These are phyloP conservation scores for Herpetomonas muscarum DNA, from an alignment of 208 protist species.

Conservation along the genomic window DNA sequence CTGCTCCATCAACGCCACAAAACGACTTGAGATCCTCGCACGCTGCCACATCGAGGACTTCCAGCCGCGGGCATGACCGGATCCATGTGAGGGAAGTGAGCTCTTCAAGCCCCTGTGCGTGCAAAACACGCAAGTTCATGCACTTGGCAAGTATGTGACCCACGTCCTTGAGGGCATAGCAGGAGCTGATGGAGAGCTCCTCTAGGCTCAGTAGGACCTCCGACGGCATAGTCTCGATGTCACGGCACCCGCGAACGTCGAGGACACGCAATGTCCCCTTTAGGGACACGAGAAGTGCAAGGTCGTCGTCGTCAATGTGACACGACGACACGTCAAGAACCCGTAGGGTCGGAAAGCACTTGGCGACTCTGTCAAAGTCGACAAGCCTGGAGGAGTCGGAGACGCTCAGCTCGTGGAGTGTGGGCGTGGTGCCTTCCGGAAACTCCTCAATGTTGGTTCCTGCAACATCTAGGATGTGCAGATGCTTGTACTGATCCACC, in stretches of 20 bases:
- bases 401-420: too few relatives aligned
- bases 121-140: background rate
- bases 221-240: background rate
- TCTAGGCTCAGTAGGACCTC: slow-evolving; percentile 5
- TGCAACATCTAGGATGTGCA: background rate
- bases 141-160: background rate
- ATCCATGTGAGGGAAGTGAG: background rate
- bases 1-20: background rate
- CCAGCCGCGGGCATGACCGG: background rate
- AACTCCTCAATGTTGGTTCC: background rate
- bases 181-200: slow-evolving; percentile 11
- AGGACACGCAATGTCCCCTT: slow-evolving; percentile 1
- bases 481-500: background rate
- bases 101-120: background rate
- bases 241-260: background rate
- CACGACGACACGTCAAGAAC: background rate
- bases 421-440: too few relatives aligned
- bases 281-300: background rate
- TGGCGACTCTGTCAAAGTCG: background rate
- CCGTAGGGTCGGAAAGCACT: background rate
- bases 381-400: too few relatives aligned
- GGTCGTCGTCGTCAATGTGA: background rate
- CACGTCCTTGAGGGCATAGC: slow-evolving; percentile 8
- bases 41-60: background rate
- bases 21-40: background rate